These are phyloP conservation scores for Carpinus viminea DNA, from an alignment of 306 rosid species.

Conservation along the genomic window DNA sequence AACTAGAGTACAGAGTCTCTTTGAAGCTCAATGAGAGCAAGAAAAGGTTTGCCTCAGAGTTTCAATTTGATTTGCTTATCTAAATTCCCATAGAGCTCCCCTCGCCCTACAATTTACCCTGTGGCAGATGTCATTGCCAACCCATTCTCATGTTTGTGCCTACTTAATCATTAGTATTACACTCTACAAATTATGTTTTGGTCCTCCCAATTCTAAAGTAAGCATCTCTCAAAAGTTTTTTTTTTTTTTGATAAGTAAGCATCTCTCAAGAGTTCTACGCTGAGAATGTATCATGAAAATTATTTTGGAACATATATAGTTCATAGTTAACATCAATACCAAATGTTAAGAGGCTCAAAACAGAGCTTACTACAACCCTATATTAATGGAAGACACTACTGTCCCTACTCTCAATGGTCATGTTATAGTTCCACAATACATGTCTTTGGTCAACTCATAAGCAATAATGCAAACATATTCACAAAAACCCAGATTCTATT, in stretches of 20 bases:
- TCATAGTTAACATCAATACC: not conserved
- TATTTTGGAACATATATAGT: not conserved
- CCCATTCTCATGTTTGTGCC: not conserved
- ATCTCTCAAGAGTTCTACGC: not conserved
- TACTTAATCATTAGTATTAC: too few relatives aligned
- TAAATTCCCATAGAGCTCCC: not conserved
- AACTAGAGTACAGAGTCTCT: too few relatives aligned
- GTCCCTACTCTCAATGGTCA: not conserved
- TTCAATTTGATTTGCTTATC: not conserved
- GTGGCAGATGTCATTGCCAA: too few relatives aligned
- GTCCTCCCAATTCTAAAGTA: not conserved
- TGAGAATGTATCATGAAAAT: not conserved
- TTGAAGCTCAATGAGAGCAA: too few relatives aligned
- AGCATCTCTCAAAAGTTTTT: not conserved
- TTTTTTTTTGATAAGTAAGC: not conserved
- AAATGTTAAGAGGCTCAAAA: not conserved
- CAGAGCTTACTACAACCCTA: not conserved
- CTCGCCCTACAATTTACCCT: not conserved
- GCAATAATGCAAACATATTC: not conserved
- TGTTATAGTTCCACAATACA: not conserved
- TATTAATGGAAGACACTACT: not conserved
- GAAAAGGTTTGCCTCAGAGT: not conserved
- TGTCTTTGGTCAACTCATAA: not conserved
- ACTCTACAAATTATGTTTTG: not conserved
- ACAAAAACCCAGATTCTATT: constrained; percentile 3